Base-by-base conservation (phyloP, 2,329 filamentous ascomycete genomes). In the Fusarium ramigenum region DNA sequence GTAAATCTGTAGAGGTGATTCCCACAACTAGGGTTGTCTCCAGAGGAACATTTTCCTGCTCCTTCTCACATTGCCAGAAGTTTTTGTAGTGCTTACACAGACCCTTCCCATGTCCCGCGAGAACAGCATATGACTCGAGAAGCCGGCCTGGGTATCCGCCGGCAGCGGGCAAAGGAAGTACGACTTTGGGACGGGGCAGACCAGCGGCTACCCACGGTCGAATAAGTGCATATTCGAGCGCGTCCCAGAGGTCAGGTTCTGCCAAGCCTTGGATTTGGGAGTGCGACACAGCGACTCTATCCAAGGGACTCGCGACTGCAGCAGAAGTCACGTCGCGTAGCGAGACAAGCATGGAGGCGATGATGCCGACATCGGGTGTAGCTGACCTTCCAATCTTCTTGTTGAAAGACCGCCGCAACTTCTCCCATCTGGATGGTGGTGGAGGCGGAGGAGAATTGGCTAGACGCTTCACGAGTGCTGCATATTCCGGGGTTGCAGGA, bases 341-440 rank as follows among this genome's bases (percentile, higher is more conserved):
- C 0, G 54, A 63, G 19, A 30, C 1, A 15, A 72, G 23, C 44
- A 66, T 66, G 32, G 25, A 10, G 8, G 32, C 44, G 11, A 72
- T 25, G 1, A 40, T 44, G 1, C 15, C 66, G 2, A 70, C 43
- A 58, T 65, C 40, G 4, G 16, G 30, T 18, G 61, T 60, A 43
- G 61, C 28, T 42, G 66, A 66, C 16, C 59, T 49, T 7, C 63
- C 66, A 2, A 67, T 14, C 18, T 70, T 70, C 28, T 67, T 70
- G 9, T 72, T 67, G 2, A 63, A n/a, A 34, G 49, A 63, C 9
- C 67, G 47, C 11, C 11, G 36, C 9, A 54, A 36, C n/a, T 56
- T 63, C 2, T 46, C 39, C 61, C 61, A 62, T n/a, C 25, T 44
- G 5, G 23, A 46, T 18, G 32, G 3, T 23, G 61, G 42, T 14